Percentiles rank a stretch among this genome's conserved stretches.
phyloP scores from a whole-genome alignment of 257 asterid genomes.

The Ilex aquifolium region DNA sequence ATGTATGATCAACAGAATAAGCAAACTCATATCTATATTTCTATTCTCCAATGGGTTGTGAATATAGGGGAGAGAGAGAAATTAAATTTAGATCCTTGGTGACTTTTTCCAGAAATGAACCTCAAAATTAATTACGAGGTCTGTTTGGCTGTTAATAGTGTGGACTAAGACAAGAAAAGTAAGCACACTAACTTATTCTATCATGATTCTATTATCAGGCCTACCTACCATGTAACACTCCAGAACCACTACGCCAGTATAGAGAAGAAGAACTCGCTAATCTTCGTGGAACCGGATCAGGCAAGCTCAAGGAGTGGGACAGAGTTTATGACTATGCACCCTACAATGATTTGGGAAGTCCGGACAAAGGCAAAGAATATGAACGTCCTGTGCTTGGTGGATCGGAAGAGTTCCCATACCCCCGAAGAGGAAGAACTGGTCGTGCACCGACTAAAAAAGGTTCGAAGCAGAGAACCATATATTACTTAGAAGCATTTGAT shows the following conservation, averaged over 20 bases:
- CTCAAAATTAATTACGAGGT: no score
- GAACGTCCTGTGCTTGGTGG: constrained; percentile 84
- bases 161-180: not conserved
- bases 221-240: constrained; percentile 63
- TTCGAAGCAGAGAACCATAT: constrained; percentile 7
- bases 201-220: constrained; percentile 32
- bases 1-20: not conserved
- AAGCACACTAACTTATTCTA: not conserved
- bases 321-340: constrained; percentile 84
- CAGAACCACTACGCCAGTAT: constrained; percentile 46
- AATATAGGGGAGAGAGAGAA: no score
- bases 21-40: no score
- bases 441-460: constrained; percentile 69
- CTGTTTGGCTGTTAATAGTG: no score
- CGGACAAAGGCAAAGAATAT: constrained; percentile 54
- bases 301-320: constrained; percentile 75
- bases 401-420: constrained; percentile 57
- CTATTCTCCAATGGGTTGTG: no score
- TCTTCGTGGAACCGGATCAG: constrained; percentile 62
- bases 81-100: no score
- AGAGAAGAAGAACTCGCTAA: constrained; percentile 69
- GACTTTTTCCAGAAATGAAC: not conserved
- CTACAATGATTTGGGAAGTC: constrained; percentile 76
- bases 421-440: constrained; percentile 85
- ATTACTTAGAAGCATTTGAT: no score